These are phyloP conservation scores for Curvularia hawaiiensis DNA, from an alignment of 2,329 filamentous ascomycete species.

Conservation along the genomic window DNA sequence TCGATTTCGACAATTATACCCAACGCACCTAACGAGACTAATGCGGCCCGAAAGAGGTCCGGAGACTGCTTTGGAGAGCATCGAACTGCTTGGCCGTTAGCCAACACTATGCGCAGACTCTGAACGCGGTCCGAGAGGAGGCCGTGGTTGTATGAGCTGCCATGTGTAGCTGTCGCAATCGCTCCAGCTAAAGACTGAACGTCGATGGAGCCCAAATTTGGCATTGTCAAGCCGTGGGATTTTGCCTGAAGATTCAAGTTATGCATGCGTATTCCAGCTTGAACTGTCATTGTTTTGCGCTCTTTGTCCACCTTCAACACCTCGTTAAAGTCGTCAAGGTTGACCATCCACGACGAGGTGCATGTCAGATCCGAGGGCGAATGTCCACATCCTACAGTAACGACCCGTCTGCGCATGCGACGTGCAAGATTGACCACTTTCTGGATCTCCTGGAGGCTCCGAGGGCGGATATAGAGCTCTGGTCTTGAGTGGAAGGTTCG, in stretches of 20 bases:
- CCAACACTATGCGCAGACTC: constrained; percentile 78
- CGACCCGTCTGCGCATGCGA: constrained; percentile 78
- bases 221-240: constrained; percentile 78
- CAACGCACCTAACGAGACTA: constrained; percentile 85
- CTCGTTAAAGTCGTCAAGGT: constrained; percentile 81
- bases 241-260: constrained; percentile 76
- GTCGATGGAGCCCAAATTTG: constrained; percentile 93
- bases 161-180: constrained; percentile 92
- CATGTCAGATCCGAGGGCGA: constrained; percentile 92
- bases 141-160: constrained; percentile 82
- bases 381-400: constrained; percentile 88
- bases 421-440: constrained; percentile 82
- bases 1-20: constrained; percentile 92
- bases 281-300: constrained; percentile 72
- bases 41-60: constrained; percentile 84
- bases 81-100: constrained; percentile 73
- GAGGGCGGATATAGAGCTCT: constrained; percentile 88
- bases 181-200: constrained; percentile 91
- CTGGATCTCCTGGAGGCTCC: constrained; percentile 79
- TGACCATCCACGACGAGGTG: constrained; percentile 92
- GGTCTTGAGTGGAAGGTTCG: constrained; percentile 87
- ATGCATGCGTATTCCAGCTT: constrained; percentile 86
- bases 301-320: constrained; percentile 72
- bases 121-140: constrained; percentile 80
- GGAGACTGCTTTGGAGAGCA: constrained; percentile 72